Conservation (phyloP, 1,284 basidiomycete species). For the Coriolopsis trogii region DNA sequence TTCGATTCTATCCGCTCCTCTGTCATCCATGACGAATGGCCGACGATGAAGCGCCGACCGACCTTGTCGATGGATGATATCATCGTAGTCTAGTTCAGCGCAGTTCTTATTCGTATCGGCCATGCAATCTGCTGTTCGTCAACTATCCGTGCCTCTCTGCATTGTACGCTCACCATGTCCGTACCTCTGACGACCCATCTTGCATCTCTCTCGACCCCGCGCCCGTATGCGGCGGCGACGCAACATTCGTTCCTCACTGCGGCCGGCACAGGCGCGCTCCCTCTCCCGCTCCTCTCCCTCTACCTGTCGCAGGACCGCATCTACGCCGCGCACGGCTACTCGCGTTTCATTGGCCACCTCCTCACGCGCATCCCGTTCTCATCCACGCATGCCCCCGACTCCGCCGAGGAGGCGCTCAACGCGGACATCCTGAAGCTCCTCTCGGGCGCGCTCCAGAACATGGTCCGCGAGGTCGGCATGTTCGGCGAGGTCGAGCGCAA, state of each 20-base stretch:
- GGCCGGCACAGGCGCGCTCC: slow-evolving; percentile 54
- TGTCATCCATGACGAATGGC: too few species aligned
- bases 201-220: slow-evolving; percentile 36
- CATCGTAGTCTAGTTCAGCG: too few species aligned
- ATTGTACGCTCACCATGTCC: slow-evolving; percentile 3
- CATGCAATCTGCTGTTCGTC: too few species aligned
- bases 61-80: slow-evolving; percentile 2
- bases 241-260: slow-evolving; percentile 57
- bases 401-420: slow-evolving; percentile 40
- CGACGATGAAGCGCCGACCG: too few species aligned
- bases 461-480: slow-evolving; percentile 63
- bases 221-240: slow-evolving; percentile 49
- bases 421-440: slow-evolving; percentile 52
- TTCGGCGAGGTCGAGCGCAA: slow-evolving; percentile 55
- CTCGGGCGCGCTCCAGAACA: slow-evolving; percentile 54
- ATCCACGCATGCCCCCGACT: slow-evolving; percentile 34
- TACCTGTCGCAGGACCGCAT: slow-evolving; percentile 71
- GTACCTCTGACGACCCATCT: slow-evolving; percentile 37
- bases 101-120: too few species aligned
- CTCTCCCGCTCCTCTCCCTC: slow-evolving; percentile 48
- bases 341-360: slow-evolving; percentile 60
- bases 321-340: slow-evolving; percentile 70
- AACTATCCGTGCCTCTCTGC: too few species aligned
- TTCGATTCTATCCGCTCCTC: too few species aligned
- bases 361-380: slow-evolving; percentile 57